phyloP scores from a whole-genome alignment of 108 stramenopile species.

The Halocafeteria seosinensis region DNA sequence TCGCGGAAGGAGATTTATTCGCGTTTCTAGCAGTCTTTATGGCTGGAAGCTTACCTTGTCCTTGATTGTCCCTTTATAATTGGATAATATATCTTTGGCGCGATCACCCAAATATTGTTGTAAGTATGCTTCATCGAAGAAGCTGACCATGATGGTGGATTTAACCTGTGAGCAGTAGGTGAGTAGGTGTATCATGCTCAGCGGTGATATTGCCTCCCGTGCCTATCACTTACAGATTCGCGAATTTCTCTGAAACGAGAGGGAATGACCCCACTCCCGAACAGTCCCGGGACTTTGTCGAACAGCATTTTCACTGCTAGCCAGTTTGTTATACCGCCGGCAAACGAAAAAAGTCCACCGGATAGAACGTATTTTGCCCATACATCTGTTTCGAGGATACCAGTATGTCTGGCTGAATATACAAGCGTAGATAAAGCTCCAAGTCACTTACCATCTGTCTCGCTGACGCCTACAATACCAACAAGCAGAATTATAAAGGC shows the following conservation, averaged over 20 bases:
- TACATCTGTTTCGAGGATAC: not conserved
- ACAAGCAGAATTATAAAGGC: not conserved
- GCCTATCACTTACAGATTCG: too few relatives aligned
- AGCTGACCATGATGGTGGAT: not conserved
- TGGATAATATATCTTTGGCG: not conserved
- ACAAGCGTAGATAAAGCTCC: not conserved
- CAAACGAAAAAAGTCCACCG: not conserved
- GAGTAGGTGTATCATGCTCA: too few relatives aligned
- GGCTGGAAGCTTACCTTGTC: too few relatives aligned
- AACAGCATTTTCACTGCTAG: conserved; percentile 2
- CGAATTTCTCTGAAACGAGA: not conserved
- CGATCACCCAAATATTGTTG: not conserved
- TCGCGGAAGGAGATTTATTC: too few relatives aligned
- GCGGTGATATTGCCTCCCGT: too few relatives aligned
- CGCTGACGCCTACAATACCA: not conserved
- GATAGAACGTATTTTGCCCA: not conserved
- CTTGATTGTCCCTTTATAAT: too few relatives aligned
- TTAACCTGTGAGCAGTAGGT: too few relatives aligned
- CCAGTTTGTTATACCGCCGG: conserved; percentile 1
- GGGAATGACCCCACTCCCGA: conserved; percentile 1
- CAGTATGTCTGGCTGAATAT: not conserved
- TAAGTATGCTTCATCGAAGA: not conserved
- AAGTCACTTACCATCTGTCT: not conserved
- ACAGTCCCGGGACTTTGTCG: not conserved
- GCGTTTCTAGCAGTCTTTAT: too few relatives aligned